A percentile compares a stretch with the other conserved stretches of the same genome.
Conservation (phyloP, 139 green algal genomes). For the Chlorella sp. region DNA sequence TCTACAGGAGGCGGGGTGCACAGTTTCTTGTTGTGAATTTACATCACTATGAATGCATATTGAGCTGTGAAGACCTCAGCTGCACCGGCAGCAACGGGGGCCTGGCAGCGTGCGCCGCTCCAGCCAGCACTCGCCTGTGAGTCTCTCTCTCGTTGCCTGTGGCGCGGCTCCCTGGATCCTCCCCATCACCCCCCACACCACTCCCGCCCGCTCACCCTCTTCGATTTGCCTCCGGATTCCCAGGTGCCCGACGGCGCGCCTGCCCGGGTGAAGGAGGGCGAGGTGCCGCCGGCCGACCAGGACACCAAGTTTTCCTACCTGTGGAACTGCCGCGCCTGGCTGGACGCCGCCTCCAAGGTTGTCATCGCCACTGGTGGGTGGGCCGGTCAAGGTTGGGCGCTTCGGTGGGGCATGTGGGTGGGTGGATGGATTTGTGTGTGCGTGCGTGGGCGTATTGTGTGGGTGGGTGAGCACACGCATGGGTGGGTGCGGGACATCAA, state of each 20-base stretch:
- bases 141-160: too few relatives aligned
- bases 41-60: too few relatives aligned
- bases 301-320: conserved; percentile 87
- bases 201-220: not conserved
- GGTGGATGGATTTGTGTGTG: not conserved
- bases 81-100: too few relatives aligned
- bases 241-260: conserved; percentile 80
- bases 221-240: not conserved
- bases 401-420: not conserved
- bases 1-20: too few relatives aligned
- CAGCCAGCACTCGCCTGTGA: too few relatives aligned
- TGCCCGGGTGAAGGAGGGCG: conserved; percentile 61
- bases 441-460: too few relatives aligned
- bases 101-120: too few relatives aligned
- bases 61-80: too few relatives aligned
- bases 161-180: not conserved
- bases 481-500: too few relatives aligned
- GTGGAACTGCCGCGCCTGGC: conserved; percentile 69
- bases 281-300: conserved; percentile 52
- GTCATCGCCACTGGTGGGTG: conserved; percentile 24
- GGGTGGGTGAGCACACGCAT: too few relatives aligned
- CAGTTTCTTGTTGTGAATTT: too few relatives aligned
- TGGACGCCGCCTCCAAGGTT: conserved; percentile 46
- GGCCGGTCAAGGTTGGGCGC: too few relatives aligned
- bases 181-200: not conserved